phyloP scores from a whole-genome alignment of 164 flowering plant species.

The Liriodendron chinense region DNA sequence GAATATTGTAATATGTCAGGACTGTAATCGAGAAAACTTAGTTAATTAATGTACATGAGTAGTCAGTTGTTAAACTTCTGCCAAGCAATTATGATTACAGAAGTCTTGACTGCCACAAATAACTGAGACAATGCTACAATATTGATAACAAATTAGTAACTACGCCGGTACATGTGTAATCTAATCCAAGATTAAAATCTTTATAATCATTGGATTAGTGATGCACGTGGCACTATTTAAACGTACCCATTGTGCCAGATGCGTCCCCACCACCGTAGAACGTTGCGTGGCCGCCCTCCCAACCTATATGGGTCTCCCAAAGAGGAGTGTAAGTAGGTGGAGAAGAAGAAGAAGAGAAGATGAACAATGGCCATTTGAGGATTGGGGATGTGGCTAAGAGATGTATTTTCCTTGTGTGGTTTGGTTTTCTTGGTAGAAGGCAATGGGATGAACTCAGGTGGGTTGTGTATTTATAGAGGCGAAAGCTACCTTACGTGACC shows the following conservation, averaged over 20 bases:
- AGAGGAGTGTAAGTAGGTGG: neutral
- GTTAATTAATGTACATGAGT: too few species aligned
- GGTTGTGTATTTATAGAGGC: neutral
- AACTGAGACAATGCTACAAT: neutral
- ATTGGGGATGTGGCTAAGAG: neutral
- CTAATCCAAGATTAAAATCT: too few species aligned
- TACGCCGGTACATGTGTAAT: too few species aligned
- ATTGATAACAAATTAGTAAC: neutral
- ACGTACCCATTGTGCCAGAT: slow-evolving; percentile 43
- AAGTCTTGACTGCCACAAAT: too few species aligned
- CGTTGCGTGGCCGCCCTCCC: slow-evolving; percentile 41
- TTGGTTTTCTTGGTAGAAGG: neutral
- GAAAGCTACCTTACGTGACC: neutral
- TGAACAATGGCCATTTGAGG: slow-evolving; percentile 17
- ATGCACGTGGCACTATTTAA: neutral
- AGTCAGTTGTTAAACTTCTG: too few species aligned
- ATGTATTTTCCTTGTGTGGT: neutral
- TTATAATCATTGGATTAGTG: too few species aligned
- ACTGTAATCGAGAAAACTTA: too few species aligned
- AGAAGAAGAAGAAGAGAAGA: slow-evolving; percentile 4
- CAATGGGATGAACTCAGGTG: neutral
- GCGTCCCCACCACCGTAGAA: slow-evolving; percentile 48
- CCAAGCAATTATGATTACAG: too few species aligned
- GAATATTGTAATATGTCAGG: too few species aligned
- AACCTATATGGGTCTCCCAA: slow-evolving; percentile 22